Evolutionary conservation across 768 basidiomycete genomes (phyloP).

Genomic region (Russula virescens): DNA sequence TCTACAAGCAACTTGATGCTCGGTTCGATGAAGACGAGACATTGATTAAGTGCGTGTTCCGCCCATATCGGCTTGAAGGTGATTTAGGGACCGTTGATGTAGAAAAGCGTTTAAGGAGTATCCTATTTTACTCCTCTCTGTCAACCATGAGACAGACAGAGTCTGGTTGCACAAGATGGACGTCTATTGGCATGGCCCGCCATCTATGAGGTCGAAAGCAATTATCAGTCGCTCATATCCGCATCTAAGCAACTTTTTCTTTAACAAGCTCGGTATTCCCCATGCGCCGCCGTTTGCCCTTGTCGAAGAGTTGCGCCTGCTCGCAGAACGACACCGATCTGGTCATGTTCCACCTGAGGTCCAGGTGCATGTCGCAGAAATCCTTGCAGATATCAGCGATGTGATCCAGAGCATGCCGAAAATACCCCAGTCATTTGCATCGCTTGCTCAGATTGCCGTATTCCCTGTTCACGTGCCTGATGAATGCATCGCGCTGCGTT

Average conservation of each 20-base stretch:
- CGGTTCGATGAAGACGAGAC: slow-evolving; percentile 26
- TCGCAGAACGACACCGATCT: slow-evolving; percentile 3
- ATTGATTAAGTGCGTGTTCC: slow-evolving; percentile 22
- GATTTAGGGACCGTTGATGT: not conserved
- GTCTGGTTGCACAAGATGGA: slow-evolving; percentile 17
- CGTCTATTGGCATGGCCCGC: slow-evolving; percentile 25
- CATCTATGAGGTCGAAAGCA: slow-evolving; percentile 23
- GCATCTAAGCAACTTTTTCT: slow-evolving; percentile 23
- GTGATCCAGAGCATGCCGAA: not conserved
- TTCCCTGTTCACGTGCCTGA: slow-evolving; percentile 16
- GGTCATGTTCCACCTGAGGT: not conserved
- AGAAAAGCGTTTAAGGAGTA: slow-evolving; percentile 20
- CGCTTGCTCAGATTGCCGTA: slow-evolving; percentile 3
- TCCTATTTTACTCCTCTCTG: slow-evolving; percentile 16
- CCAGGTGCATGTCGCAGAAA: slow-evolving; percentile 9
- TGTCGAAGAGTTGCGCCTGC: slow-evolving; percentile 20
- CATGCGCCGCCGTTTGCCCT: slow-evolving; percentile 21
- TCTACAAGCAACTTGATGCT: slow-evolving; percentile 26
- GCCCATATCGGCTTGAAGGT: not conserved
- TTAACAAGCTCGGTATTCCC: slow-evolving; percentile 16
- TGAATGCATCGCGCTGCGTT: slow-evolving; percentile 2
- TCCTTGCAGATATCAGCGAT: slow-evolving; percentile 23
- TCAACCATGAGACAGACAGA: not conserved
- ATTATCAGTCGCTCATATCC: slow-evolving; percentile 19
- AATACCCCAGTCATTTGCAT: slow-evolving; percentile 2